phyloP scores from a whole-genome alignment of 257 asterid species.

The Solanum etuberosum region DNA sequence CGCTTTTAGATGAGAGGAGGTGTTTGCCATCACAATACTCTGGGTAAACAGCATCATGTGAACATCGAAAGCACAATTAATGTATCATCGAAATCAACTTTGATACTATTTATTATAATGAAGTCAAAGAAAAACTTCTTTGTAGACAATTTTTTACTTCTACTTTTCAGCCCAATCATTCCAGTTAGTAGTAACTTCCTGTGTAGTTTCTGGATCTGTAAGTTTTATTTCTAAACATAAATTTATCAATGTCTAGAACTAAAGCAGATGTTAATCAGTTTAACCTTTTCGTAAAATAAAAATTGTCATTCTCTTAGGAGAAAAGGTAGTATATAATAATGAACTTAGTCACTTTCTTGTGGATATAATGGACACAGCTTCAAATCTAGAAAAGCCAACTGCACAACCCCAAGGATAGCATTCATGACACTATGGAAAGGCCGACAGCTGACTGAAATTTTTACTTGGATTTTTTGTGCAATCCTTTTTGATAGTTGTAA shows the following conservation, averaged over 20 bases:
- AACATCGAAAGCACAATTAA: background rate
- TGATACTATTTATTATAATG: background rate
- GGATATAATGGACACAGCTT: background rate
- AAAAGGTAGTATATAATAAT: background rate
- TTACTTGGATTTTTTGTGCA: background rate
- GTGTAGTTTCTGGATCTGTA: background rate
- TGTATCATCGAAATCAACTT: background rate
- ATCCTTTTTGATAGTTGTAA: background rate
- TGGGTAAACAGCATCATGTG: background rate
- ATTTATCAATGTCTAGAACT: background rate
- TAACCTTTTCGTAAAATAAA: background rate
- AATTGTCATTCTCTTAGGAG: background rate
- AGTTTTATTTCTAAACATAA: background rate
- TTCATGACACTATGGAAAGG: background rate
- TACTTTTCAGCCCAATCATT: background rate
- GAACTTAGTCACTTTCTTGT: background rate
- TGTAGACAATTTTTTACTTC: background rate
- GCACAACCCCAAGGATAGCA: background rate
- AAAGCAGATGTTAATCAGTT: background rate
- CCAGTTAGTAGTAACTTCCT: background rate
- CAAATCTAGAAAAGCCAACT: background rate
- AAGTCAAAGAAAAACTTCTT: background rate
- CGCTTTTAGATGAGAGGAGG: background rate
- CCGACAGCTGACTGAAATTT: background rate
- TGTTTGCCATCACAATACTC: background rate